Evolutionary conservation across 345 rosid genomes (phyloP), one percentile per base, ranked within the genome.

Genomic region (Garcia nutans): DNA sequence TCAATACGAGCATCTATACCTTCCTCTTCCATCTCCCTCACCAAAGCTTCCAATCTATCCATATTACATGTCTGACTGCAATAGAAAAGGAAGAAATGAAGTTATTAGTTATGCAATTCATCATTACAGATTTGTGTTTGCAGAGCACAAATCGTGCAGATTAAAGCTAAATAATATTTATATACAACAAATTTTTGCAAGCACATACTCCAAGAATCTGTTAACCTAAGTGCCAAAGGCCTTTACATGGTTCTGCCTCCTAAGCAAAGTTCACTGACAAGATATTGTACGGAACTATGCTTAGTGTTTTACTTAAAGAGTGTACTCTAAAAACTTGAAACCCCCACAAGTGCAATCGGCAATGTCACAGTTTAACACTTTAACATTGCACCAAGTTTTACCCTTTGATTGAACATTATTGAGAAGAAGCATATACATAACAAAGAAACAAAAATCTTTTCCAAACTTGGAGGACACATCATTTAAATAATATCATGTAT

Each of bases 11-110:
- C 98, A 76, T 91, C 98, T 47, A 93, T 91, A 67, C 98, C 99
- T 80, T 96, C 97, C 84, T 91, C 98, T 82, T 96, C 98, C 98
- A 93, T 91, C 84, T 93, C 93, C 75, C 94, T 91, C 60, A 91
- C 98, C 77, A 96, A 84, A 73, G 83, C 92, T 86, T 96, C 96
- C 57, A 97, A 98, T 74, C 82, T 80, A 74, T 87, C 89, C 98
- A 96, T 91, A 73, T 90, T 88, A 75, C 82, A 82, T 52, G 88
- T 77, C 87, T 91, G 98, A 81, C 99, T 96, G 83, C 52, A 77
- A 73, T 68, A 72, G 59, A 76, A 61, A 68, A 42, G 63, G 13
- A 77, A 73, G 50, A 64, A 50, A 74, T 42, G 68, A 76, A 10
- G 57, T 44, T 23, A 77, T 52, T 60, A 77, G 42, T 20, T 77